Conservation (phyloP, 192 early-diverging fungal species). For the Chytriomyces sp. region DNA sequence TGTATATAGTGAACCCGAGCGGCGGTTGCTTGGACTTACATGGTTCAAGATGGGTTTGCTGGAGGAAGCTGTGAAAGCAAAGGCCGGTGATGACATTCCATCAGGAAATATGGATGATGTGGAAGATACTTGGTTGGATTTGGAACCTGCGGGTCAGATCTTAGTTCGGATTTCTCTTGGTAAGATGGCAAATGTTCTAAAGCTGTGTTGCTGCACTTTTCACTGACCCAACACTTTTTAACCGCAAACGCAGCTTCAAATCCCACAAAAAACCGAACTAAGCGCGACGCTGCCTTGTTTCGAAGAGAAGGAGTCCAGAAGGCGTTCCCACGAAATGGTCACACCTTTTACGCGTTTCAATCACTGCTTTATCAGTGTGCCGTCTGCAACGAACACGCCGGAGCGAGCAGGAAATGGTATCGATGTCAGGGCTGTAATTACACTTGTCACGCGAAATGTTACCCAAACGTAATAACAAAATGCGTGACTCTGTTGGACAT, state of each 20-base stretch:
- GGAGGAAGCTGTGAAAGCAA: not conserved
- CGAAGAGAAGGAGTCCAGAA: conserved; percentile 78
- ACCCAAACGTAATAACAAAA: conserved; percentile 82
- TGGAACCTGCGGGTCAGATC: conserved; percentile 93
- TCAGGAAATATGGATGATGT: conserved; percentile 49
- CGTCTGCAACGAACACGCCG: conserved; percentile 88
- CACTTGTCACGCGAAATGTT: conserved; percentile 91
- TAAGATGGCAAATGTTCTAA: conserved; percentile 17
- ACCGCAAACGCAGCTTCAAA: not conserved
- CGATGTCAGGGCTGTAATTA: conserved; percentile 96
- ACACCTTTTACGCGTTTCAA: not conserved
- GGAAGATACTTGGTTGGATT: conserved; percentile 83
- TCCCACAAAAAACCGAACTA: conserved; percentile 13
- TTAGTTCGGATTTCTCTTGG: conserved; percentile 76
- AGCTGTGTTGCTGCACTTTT: conserved; percentile 4
- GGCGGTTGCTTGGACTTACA: not conserved
- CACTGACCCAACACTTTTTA: not conserved
- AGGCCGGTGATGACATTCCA: not conserved
- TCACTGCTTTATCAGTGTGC: conserved; percentile 69
- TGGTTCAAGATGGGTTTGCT: not conserved
- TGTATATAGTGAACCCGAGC: not conserved
- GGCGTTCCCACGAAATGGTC: conserved; percentile 92
- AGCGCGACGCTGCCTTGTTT: conserved; percentile 27
- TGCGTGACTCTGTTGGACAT: conserved; percentile 74
- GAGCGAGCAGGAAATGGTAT: conserved; percentile 78